Conservation (phyloP, 2,329 filamentous ascomycete genomes). For the Clarireedia monteithiana region DNA sequence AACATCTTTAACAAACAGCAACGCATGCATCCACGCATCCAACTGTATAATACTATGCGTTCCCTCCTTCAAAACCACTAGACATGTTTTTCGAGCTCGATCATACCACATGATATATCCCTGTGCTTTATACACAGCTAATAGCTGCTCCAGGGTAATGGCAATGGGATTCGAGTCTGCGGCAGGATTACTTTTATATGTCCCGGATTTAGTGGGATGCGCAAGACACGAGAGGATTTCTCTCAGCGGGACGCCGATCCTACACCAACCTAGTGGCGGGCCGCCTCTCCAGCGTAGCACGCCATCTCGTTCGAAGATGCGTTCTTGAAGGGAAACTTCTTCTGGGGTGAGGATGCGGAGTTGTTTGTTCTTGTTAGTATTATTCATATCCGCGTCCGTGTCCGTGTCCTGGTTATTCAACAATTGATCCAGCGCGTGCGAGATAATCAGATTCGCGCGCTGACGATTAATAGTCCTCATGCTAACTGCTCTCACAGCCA, state of each 20-base stretch:
- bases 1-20: slow-evolving; percentile 31
- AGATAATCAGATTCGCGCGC: slow-evolving; percentile 71
- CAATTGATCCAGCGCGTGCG: slow-evolving; percentile 38
- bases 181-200: slow-evolving; percentile 12
- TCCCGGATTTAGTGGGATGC: slow-evolving; percentile 2
- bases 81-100: slow-evolving; percentile 35
- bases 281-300: slow-evolving; percentile 44
- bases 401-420: background rate
- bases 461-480: slow-evolving; percentile 83
- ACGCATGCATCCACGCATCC: slow-evolving; percentile 54
- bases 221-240: slow-evolving; percentile 18
- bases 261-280: slow-evolving; percentile 42
- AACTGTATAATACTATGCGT: slow-evolving; percentile 43
- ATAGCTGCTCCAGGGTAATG: slow-evolving; percentile 12
- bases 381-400: too few species aligned
- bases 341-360: slow-evolving; percentile 49
- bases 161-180: slow-evolving; percentile 12
- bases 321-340: slow-evolving; percentile 45
- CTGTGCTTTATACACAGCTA: slow-evolving; percentile 38
- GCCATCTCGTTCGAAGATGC: slow-evolving; percentile 24
- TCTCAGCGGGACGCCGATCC: slow-evolving; percentile 42
- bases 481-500: slow-evolving; percentile 74
- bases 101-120: slow-evolving; percentile 56
- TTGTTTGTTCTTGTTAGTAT: too few species aligned
- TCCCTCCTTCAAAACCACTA: slow-evolving; percentile 56